Percentiles rank a stretch among this genome's conserved stretches.
Conservation (phyloP, 257 asterid species). For the Misopates orontium region DNA sequence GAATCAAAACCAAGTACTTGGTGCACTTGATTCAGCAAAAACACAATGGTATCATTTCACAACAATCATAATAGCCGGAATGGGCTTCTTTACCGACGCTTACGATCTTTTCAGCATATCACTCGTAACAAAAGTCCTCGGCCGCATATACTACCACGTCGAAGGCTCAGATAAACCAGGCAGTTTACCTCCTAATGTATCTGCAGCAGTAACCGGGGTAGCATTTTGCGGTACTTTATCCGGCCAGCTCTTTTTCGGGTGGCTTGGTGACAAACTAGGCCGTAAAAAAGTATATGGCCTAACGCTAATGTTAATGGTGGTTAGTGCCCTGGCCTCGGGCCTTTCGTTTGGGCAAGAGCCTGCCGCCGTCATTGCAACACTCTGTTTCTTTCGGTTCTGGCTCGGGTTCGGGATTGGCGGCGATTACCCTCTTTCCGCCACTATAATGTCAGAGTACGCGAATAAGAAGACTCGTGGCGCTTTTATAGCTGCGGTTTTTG, state of each 20-base stretch:
- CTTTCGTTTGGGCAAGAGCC: constrained; percentile 49
- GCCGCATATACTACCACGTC: constrained; percentile 57
- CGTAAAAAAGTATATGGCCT: constrained; percentile 57
- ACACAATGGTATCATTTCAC: constrained; percentile 71
- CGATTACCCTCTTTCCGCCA: constrained; percentile 69
- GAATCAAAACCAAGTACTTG: constrained; percentile 44
- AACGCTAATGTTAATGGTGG: constrained; percentile 54
- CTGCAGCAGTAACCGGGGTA: constrained; percentile 62
- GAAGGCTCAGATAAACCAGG: constrained; percentile 58
- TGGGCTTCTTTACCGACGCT: constrained; percentile 74
- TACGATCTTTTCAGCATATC: constrained; percentile 69
- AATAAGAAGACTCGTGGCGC: constrained; percentile 69
- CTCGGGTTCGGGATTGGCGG: constrained; percentile 72
- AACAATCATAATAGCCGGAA: constrained; percentile 62
- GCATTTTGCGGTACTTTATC: constrained; percentile 59
- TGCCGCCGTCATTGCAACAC: constrained; percentile 47
- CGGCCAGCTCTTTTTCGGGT: constrained; percentile 68
- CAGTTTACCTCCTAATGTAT: constrained; percentile 52
- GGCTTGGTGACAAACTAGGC: constrained; percentile 64
- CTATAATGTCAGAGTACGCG: constrained; percentile 72
- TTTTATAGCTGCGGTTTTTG: constrained; percentile 60
- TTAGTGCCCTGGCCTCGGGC: constrained; percentile 53
- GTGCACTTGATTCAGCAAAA: constrained; percentile 58
- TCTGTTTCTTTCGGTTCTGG: constrained; percentile 68
- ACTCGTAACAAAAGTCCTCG: constrained; percentile 63